Conservation (phyloP, 768 basidiomycete species). For the Lyophyllum semitale region DNA sequence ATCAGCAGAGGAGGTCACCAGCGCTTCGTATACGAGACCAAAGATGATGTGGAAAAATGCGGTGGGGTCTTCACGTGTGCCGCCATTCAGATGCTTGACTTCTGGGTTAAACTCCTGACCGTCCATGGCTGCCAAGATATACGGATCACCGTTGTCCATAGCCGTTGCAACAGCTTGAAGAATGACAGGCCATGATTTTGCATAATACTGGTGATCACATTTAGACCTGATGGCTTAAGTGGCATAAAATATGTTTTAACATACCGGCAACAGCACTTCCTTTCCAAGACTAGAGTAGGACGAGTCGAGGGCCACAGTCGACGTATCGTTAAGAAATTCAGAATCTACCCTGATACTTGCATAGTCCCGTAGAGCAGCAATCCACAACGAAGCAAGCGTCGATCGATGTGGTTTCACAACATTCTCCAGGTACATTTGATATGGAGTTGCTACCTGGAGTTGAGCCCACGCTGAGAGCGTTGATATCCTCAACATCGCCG, state of each 20-base stretch:
- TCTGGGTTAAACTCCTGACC: slow-evolving; percentile 51
- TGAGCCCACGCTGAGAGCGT: slow-evolving; percentile 96
- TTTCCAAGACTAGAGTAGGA: slow-evolving; percentile 87
- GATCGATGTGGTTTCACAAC: slow-evolving; percentile 82
- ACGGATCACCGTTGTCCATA: slow-evolving; percentile 70
- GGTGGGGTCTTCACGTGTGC: slow-evolving; percentile 60
- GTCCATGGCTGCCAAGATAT: slow-evolving; percentile 80
- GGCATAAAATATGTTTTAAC: slow-evolving; percentile 26
- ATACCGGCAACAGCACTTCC: slow-evolving; percentile 88
- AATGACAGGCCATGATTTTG: slow-evolving; percentile 78
- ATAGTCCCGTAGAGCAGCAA: slow-evolving; percentile 87
- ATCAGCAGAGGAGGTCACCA: slow-evolving; percentile 68
- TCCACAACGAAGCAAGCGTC: slow-evolving; percentile 82
- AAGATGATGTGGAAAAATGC: slow-evolving; percentile 88
- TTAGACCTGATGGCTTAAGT: not conserved
- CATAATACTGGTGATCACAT: slow-evolving; percentile 70
- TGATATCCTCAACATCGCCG: slow-evolving; percentile 91
- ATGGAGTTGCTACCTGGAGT: slow-evolving; percentile 74
- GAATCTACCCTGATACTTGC: slow-evolving; percentile 89
- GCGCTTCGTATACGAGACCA: slow-evolving; percentile 90
- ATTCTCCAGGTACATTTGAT: slow-evolving; percentile 74
- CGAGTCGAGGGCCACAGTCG: slow-evolving; percentile 74
- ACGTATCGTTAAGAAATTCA: slow-evolving; percentile 77
- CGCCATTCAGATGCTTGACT: slow-evolving; percentile 23
- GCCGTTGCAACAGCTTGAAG: slow-evolving; percentile 82